Conservation (phyloP, 768 basidiomycete species). For the Panaeolus cyanescens region DNA sequence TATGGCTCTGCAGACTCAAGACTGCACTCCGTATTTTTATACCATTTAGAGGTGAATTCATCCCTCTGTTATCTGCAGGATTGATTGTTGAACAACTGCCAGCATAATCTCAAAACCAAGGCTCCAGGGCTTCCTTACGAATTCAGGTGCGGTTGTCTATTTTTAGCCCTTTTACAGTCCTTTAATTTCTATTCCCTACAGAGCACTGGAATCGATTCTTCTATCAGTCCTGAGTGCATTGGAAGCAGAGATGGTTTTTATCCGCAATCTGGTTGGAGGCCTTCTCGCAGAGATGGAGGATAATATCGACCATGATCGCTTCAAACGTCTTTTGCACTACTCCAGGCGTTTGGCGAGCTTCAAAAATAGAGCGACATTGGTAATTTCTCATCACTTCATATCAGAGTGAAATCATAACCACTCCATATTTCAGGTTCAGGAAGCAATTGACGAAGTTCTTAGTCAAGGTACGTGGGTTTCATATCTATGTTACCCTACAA, state of each 20-base stretch:
- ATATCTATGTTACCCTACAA: slow-evolving; percentile 4
- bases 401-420: background rate
- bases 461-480: slow-evolving; percentile 64
- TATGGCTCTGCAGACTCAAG: slow-evolving; percentile 86
- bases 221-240: slow-evolving; percentile 90
- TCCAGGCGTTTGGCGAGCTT: slow-evolving; percentile 87
- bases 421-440: slow-evolving; percentile 62
- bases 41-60: slow-evolving; percentile 78
- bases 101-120: slow-evolving; percentile 86
- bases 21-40: slow-evolving; percentile 84
- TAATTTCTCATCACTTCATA: slow-evolving; percentile 31
- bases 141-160: slow-evolving; percentile 63
- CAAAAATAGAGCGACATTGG: slow-evolving; percentile 87
- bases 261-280: slow-evolving; percentile 86
- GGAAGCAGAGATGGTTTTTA: slow-evolving; percentile 96
- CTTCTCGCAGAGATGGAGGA: slow-evolving; percentile 92
- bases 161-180: background rate
- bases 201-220: slow-evolving; percentile 91
- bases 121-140: slow-evolving; percentile 78
- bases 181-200: slow-evolving; percentile 32
- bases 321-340: slow-evolving; percentile 90
- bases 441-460: slow-evolving; percentile 89
- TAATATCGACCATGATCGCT: slow-evolving; percentile 93
- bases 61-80: background rate
- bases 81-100: slow-evolving; percentile 7